A percentile compares a stretch with the other conserved stretches of the same genome.
phyloP scores from a whole-genome alignment of 768 basidiomycete species.

The Xerocomus spinulosus region DNA sequence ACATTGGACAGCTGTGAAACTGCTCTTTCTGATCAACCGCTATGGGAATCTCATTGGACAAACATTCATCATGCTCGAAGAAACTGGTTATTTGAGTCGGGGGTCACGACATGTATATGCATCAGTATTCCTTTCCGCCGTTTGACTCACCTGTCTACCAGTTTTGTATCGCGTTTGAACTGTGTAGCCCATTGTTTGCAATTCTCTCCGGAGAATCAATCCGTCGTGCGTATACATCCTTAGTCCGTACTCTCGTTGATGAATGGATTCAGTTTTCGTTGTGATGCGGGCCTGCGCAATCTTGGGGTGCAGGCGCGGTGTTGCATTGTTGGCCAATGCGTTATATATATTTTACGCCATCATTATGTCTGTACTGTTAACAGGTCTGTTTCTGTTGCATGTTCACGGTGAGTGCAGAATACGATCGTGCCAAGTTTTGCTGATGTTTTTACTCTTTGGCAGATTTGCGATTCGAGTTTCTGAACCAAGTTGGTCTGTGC shows the following conservation, averaged over 20 bases:
- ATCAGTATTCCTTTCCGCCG: background rate
- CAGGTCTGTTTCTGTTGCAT: background rate
- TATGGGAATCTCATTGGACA: conserved; percentile 19
- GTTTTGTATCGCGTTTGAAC: conserved; percentile 6
- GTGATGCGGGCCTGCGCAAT: conserved; percentile 24
- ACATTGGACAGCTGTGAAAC: conserved; percentile 2
- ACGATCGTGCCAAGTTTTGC: too few relatives aligned
- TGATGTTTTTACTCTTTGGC: background rate
- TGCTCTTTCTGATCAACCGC: conserved; percentile 10
- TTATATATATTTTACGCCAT: conserved; percentile 12
- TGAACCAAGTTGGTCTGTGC: conserved; percentile 13
- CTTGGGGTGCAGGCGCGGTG: conserved; percentile 6
- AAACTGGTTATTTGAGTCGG: conserved; percentile 16
- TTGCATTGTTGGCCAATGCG: background rate
- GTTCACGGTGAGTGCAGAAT: background rate
- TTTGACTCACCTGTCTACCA: background rate
- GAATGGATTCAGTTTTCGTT: conserved; percentile 18
- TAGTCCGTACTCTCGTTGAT: background rate
- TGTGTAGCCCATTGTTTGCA: background rate
- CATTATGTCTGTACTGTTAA: background rate
- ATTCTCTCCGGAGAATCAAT: conserved; percentile 5
- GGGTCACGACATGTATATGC: conserved; percentile 7
- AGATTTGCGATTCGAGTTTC: conserved; percentile 1
- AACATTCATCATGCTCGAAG: conserved; percentile 17
- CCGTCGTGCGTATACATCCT: conserved; percentile 8